Conservation (phyloP, 352 stramenopile species). For the Pythium plurisporium region DNA sequence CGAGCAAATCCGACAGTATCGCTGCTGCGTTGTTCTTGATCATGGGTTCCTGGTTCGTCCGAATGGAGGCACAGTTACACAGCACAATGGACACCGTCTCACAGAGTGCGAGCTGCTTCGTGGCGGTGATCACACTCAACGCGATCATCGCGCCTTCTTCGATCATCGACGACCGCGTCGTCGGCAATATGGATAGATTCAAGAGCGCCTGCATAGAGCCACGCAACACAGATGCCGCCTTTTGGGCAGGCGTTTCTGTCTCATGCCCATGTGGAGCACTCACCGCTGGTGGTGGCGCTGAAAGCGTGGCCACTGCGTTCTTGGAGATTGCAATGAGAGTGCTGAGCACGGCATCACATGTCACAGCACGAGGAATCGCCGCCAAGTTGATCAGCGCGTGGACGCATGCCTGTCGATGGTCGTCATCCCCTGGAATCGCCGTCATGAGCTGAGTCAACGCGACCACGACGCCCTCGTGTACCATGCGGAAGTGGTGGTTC, state of each 20-base stretch:
- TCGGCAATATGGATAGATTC: slow-evolving; percentile 77
- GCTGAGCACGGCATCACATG: slow-evolving; percentile 61
- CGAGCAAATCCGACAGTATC: slow-evolving; percentile 28
- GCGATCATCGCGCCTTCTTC: slow-evolving; percentile 65
- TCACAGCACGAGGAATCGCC: slow-evolving; percentile 58
- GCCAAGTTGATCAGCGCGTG: slow-evolving; percentile 74
- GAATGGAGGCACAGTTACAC: slow-evolving; percentile 36
- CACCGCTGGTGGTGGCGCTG: slow-evolving; percentile 18
- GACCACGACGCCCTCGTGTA: slow-evolving; percentile 69
- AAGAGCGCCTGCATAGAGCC: slow-evolving; percentile 56
- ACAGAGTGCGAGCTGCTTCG: slow-evolving; percentile 21
- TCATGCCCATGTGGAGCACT: neutral
- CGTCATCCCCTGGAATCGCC: slow-evolving; percentile 37
- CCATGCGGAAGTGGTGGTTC: slow-evolving; percentile 67
- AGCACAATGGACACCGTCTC: slow-evolving; percentile 30
- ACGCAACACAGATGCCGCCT: neutral
- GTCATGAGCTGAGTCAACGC: slow-evolving; percentile 66
- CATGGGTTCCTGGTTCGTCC: slow-evolving; percentile 37
- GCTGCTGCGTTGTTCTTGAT: slow-evolving; percentile 29
- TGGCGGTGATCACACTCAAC: slow-evolving; percentile 41
- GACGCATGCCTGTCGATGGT: slow-evolving; percentile 53
- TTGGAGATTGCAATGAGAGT: slow-evolving; percentile 40
- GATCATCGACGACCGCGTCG: slow-evolving; percentile 62
- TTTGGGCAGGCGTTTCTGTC: neutral
- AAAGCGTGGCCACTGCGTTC: slow-evolving; percentile 23